A percentile compares a stretch with the other conserved stretches of the same genome.
Evolutionary conservation across 2,329 filamentous ascomycete genomes (phyloP).

Genomic region (Seiridium unicorne): DNA sequence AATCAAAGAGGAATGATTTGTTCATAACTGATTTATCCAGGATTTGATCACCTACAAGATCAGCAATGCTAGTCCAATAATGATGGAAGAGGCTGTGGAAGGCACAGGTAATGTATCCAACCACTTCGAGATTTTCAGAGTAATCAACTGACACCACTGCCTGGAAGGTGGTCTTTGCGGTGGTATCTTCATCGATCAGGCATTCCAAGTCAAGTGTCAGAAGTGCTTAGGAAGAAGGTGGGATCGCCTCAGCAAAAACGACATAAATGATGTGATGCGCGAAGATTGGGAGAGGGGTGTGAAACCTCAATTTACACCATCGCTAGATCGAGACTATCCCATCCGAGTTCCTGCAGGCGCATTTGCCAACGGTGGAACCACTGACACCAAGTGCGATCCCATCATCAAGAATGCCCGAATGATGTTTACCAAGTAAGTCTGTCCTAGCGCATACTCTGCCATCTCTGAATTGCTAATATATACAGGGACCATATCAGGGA

Average conservation of each 20-base stretch:
- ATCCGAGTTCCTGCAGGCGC: background rate
- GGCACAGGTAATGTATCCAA: background rate
- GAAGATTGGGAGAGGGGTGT: background rate
- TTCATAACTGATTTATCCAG: background rate
- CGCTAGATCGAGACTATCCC: background rate
- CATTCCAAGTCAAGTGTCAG: background rate
- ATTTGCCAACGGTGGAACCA: background rate
- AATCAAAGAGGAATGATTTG: background rate
- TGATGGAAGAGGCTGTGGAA: background rate
- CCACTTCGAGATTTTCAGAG: no score
- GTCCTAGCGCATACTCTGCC: no score
- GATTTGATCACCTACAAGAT: constrained; percentile 19
- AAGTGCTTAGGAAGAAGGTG: background rate
- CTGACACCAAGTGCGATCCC: background rate
- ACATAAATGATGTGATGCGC: background rate
- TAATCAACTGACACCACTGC: no score
- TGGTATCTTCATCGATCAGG: constrained; percentile 5
- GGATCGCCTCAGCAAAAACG: background rate
- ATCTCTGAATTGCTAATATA: no score
- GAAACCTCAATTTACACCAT: background rate
- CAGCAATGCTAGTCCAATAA: background rate
- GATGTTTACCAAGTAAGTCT: no score
- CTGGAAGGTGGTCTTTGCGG: constrained; percentile 1
- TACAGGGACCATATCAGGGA: background rate
- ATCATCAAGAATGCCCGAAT: constrained; percentile 1